Base-by-base conservation (phyloP, 495 filamentous ascomycete species). In the Aspergillus bertholletiae region DNA sequence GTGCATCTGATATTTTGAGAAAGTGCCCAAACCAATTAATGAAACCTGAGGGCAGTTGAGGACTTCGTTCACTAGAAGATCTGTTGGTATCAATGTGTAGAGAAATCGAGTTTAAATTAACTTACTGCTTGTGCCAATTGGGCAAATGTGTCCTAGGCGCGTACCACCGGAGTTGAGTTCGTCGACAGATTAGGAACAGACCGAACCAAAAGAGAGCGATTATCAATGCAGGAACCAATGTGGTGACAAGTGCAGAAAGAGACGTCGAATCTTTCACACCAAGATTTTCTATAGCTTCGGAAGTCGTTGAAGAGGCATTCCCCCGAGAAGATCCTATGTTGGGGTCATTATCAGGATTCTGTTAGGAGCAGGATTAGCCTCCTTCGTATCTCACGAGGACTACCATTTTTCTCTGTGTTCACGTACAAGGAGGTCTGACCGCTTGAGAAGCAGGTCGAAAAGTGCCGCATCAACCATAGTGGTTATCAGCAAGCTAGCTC, bases 81-180 rank as follows among this genome's bases (percentile, higher is more conserved):
- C 12, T 23, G 6, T 51, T 15, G 17, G 11, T 37, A 37, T 37
- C 6, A 4, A 37, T 6, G 13, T 37, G 13, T 3, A n/a, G n/a
- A n/a, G n/a, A n/a, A n/a, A n/a, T n/a, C n/a, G n/a, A n/a, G n/a
- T n/a, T n/a, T n/a, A n/a, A n/a, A n/a, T n/a, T n/a, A n/a, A 66
- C 77, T 62, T 71, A 87, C 84, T 79, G 78, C 40, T 88, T 75
- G 35, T 81, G 80, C 55, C 91, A 66, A 60, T 76, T 87, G 23
- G 88, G 86, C 23, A 96, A 61, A 69, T 93, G 92, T 7, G 88
- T 89, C 68, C 90, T 78, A 0, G 92, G 92, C 11, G 88, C 84
- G 72, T 96, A 96, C 75, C 82, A 87, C 54, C 90, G 83, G 27
- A 80, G 78, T 44, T 93, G 83, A 32, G 81, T 86, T 55, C 75